phyloP scores from a whole-genome alignment of 106 monocot species.

The Phalaenopsis equestris region DNA sequence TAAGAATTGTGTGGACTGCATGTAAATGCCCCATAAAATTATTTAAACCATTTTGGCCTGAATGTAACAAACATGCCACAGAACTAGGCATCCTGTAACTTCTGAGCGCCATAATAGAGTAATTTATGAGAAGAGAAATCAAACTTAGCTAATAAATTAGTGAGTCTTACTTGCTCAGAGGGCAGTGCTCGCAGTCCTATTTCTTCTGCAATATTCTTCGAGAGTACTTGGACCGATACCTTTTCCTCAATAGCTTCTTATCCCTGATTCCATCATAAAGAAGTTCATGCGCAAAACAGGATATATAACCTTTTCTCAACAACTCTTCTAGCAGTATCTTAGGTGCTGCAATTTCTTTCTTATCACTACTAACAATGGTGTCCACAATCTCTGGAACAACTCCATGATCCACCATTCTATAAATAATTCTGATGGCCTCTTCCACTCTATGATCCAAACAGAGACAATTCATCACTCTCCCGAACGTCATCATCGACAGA shows the following conservation, averaged over 20 bases:
- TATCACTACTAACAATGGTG: slow-evolving; percentile 71
- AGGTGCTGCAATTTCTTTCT: slow-evolving; percentile 81
- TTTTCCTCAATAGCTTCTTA: slow-evolving; percentile 41
- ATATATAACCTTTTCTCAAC: slow-evolving; percentile 73
- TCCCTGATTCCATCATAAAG: slow-evolving; percentile 87
- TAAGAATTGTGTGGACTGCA: no score
- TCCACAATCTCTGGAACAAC: slow-evolving; percentile 64
- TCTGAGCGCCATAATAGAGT: neutral
- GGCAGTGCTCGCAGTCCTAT: neutral
- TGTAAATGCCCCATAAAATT: no score
- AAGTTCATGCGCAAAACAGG: slow-evolving; percentile 74
- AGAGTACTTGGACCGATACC: slow-evolving; percentile 16
- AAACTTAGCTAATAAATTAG: neutral
- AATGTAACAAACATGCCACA: no score
- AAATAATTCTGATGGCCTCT: slow-evolving; percentile 64
- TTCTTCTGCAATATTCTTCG: slow-evolving; percentile 6
- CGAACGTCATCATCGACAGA: slow-evolving; percentile 75
- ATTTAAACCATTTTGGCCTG: no score
- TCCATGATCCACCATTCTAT: slow-evolving; percentile 51
- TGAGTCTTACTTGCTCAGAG: neutral
- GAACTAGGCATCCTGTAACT: no score
- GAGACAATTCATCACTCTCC: slow-evolving; percentile 55
- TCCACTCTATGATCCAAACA: slow-evolving; percentile 24
- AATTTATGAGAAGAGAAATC: neutral
- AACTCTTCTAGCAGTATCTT: slow-evolving; percentile 90